Evolutionary conservation across 2,329 filamentous ascomycete species (phyloP).

Genomic region (Fusarium pseudoanthophilum): DNA sequence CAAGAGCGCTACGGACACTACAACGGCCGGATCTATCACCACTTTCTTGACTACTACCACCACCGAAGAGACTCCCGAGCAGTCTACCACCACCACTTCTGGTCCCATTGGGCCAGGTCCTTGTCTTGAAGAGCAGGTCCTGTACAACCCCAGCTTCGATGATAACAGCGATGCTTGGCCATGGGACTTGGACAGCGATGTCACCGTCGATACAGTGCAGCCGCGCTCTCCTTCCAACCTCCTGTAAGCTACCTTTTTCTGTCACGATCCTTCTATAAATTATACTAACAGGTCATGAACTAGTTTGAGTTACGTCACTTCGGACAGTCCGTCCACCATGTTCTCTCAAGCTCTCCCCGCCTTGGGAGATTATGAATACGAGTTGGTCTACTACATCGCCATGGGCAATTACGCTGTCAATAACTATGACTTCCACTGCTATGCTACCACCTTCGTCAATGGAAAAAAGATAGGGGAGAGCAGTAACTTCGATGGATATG

Average conservation of each 20-base stretch:
- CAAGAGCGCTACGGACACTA: neutral
- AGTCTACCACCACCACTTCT: neutral
- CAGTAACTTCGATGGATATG: neutral
- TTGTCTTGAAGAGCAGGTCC: neutral
- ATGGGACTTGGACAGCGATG: neutral
- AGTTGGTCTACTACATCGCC: neutral
- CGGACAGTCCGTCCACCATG: neutral
- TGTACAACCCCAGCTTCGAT: constrained; percentile 8
- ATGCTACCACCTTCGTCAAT: neutral
- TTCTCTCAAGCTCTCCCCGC: neutral
- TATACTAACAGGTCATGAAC: neutral
- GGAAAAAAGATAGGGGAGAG: neutral
- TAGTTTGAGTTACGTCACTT: neutral
- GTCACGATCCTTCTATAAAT: neutral
- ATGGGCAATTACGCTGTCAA: neutral
- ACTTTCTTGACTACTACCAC: neutral
- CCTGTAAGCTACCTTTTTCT: neutral
- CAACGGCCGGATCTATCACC: neutral
- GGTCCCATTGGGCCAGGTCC: neutral
- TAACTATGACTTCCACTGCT: neutral
- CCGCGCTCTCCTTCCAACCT: neutral
- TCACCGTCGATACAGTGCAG: neutral
- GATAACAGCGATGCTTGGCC: neutral
- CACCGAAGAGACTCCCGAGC: neutral
- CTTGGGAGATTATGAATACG: neutral